phyloP scores from a whole-genome alignment of 2,329 filamentous ascomycete genomes.

The Thielaviopsis populi region DNA sequence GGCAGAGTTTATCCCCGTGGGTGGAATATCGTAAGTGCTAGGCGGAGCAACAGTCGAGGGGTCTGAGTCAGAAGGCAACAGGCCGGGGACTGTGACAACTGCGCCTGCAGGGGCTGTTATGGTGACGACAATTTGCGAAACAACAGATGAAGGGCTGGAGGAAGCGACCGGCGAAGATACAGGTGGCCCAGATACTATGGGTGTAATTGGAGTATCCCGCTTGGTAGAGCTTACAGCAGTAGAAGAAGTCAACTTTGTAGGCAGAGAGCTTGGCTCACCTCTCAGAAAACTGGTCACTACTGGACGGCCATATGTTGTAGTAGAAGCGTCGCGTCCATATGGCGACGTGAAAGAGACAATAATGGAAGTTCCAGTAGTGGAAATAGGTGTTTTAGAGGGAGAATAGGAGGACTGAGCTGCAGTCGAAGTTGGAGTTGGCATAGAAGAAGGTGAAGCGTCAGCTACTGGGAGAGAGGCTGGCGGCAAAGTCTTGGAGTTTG shows the following conservation, averaged over 20 bases:
- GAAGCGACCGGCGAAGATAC: not conserved
- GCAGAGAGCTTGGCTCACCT: not conserved
- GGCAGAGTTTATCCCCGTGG: constrained; percentile 28
- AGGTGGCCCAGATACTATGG: not conserved
- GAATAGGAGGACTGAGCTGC: not conserved
- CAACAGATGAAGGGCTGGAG: not conserved
- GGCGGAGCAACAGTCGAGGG: constrained; percentile 19
- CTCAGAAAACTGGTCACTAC: not conserved
- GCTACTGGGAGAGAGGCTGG: not conserved
- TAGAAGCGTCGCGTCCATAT: not conserved
- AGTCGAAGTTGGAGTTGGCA: not conserved
- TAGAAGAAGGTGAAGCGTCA: not conserved
- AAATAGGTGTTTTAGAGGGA: not conserved
- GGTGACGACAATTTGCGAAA: not conserved
- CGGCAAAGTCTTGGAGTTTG: not conserved
- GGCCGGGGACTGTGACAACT: not conserved
- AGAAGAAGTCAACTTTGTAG: not conserved
- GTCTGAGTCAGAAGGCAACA: not conserved
- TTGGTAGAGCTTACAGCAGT: not conserved
- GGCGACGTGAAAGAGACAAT: not conserved
- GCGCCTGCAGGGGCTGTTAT: not conserved
- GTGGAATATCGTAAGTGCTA: constrained; percentile 22
- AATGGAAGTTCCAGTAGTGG: not conserved
- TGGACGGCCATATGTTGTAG: not conserved
- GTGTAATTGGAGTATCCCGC: not conserved